phyloP scores from a whole-genome alignment of 2,329 filamentous ascomycete species.

The Aspergillus clavatus region DNA sequence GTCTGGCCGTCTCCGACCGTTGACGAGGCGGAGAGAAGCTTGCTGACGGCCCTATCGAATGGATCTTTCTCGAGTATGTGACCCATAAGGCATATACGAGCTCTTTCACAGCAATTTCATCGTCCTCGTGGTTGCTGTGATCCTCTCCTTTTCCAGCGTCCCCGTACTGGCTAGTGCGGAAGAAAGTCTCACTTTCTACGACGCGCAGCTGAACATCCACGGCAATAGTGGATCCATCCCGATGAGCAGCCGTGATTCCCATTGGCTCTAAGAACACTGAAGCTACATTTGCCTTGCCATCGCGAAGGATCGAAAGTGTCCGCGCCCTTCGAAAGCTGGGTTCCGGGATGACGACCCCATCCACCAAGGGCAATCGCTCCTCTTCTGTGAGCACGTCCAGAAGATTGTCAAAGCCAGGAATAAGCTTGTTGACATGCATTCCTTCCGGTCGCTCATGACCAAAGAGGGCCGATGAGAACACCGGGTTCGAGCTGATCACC shows the following conservation, averaged over 20 bases:
- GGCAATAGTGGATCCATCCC: constrained; percentile 85
- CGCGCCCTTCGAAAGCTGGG: constrained; percentile 90
- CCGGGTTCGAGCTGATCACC: constrained; percentile 89
- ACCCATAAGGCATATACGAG: constrained; percentile 95
- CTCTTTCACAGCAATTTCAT: constrained; percentile 57
- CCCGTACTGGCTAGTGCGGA: constrained; percentile 55
- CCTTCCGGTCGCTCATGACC: constrained; percentile 82
- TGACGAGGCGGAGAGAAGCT: constrained; percentile 52
- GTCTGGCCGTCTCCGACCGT: constrained; percentile 58
- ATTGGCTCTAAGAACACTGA: constrained; percentile 77
- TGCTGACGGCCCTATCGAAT: constrained; percentile 64
- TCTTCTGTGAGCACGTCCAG: constrained; percentile 78
- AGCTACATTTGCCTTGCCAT: constrained; percentile 73
- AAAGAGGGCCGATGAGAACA: constrained; percentile 89
- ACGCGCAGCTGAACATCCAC: constrained; percentile 96
- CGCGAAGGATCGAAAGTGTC: constrained; percentile 74
- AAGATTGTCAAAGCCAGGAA: constrained; percentile 83
- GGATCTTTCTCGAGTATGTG: constrained; percentile 89
- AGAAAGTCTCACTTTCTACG: constrained; percentile 77
- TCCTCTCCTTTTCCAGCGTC: constrained; percentile 61
- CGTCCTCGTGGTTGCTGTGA: constrained; percentile 43
- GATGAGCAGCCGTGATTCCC: constrained; percentile 78
- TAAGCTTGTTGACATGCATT: constrained; percentile 69
- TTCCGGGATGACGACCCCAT: constrained; percentile 95
- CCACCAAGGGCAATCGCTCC: constrained; percentile 74